Percentiles rank a stretch among this genome's conserved stretches.
Evolutionary conservation across 106 monocot genomes (phyloP).

Genomic region (Hemerocallis citrina): DNA sequence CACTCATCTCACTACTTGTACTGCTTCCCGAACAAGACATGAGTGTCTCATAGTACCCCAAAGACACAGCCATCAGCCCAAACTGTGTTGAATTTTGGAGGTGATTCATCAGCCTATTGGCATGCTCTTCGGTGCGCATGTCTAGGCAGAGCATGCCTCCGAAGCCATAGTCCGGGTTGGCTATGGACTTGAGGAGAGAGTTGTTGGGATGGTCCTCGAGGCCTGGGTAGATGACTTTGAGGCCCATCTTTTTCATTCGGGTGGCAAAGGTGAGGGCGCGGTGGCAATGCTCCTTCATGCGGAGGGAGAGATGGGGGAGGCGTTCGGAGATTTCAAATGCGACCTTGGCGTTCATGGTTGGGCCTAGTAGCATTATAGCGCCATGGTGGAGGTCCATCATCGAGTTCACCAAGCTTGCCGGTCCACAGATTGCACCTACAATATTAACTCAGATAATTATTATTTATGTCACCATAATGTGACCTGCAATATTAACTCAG

Average conservation of each 20-base stretch:
- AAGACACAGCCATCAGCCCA: slow-evolving; percentile 94
- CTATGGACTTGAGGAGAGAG: slow-evolving; percentile 48
- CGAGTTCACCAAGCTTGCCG: slow-evolving; percentile 65
- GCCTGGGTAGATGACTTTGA: slow-evolving; percentile 88
- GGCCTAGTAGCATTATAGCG: slow-evolving; percentile 79
- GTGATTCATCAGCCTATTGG: slow-evolving; percentile 83
- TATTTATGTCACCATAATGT: too few relatives aligned
- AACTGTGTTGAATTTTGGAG: slow-evolving; percentile 88
- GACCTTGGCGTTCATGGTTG: slow-evolving; percentile 95
- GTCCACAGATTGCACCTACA: slow-evolving; percentile 83
- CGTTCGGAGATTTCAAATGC: slow-evolving; percentile 89
- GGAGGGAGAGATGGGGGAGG: slow-evolving; percentile 77
- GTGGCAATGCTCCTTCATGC: slow-evolving; percentile 89
- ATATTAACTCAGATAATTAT: not conserved
- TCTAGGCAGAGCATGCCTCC: slow-evolving; percentile 95
- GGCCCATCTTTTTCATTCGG: slow-evolving; percentile 61
- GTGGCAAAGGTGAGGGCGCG: slow-evolving; percentile 55
- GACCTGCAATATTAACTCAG: slow-evolving; percentile 26
- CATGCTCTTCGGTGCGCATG: slow-evolving; percentile 85
- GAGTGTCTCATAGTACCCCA: slow-evolving; percentile 95
- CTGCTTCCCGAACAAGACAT: slow-evolving; percentile 98
- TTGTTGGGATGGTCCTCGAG: slow-evolving; percentile 77
- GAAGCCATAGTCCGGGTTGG: slow-evolving; percentile 78
- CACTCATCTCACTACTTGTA: slow-evolving; percentile 83
- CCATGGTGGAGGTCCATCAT: slow-evolving; percentile 94